Evolutionary conservation across 1,139 yeast species (phyloP).

Genomic region (Hansenula sp.): DNA sequence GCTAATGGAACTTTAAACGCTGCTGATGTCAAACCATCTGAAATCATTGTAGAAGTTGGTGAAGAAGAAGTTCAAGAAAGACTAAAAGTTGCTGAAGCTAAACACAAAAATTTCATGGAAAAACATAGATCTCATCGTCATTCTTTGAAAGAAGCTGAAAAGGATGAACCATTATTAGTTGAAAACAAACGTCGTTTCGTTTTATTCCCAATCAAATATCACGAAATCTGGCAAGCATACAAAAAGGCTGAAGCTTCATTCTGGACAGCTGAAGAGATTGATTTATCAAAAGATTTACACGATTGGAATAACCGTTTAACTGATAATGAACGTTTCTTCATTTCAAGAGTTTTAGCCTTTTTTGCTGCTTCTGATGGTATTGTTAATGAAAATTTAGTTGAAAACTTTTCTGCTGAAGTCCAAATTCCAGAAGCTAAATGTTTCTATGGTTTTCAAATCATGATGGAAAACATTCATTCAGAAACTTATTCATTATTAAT

Average conservation of each 20-base stretch:
- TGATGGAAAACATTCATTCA: conserved; percentile 99
- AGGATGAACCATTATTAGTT: conserved; percentile 81
- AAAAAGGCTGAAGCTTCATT: conserved; percentile 98
- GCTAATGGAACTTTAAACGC: conserved; percentile 3
- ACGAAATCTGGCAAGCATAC: conserved; percentile 98
- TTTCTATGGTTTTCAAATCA: conserved; percentile 97
- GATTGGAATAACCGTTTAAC: conserved; percentile 88
- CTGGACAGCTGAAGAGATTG: conserved; percentile 99
- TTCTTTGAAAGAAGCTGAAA: conserved; percentile 67
- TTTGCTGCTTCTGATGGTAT: conserved; percentile 98
- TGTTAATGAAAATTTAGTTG: conserved; percentile 94
- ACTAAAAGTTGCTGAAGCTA: conserved; percentile 8
- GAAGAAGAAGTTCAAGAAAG: conserved; percentile 2
- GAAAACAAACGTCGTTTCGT: conserved; percentile 93
- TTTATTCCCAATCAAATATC: conserved; percentile 94
- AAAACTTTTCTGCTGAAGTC: conserved; percentile 95
- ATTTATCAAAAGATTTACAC: conserved; percentile 80
- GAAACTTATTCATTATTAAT: conserved; percentile 94
- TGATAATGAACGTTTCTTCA: conserved; percentile 86
- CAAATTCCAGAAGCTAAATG: conserved; percentile 98
- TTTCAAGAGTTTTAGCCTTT: conserved; percentile 93
- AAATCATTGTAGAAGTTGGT: conserved; percentile 6
- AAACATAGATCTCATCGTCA: conserved; percentile 69
- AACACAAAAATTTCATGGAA: conserved; percentile 52
- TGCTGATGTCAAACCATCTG: conserved; percentile 3